Percentiles rank a stretch among this genome's conserved stretches.
Evolutionary conservation across 1,284 basidiomycete species (phyloP).

Genomic region (Marasmius fiardii): DNA sequence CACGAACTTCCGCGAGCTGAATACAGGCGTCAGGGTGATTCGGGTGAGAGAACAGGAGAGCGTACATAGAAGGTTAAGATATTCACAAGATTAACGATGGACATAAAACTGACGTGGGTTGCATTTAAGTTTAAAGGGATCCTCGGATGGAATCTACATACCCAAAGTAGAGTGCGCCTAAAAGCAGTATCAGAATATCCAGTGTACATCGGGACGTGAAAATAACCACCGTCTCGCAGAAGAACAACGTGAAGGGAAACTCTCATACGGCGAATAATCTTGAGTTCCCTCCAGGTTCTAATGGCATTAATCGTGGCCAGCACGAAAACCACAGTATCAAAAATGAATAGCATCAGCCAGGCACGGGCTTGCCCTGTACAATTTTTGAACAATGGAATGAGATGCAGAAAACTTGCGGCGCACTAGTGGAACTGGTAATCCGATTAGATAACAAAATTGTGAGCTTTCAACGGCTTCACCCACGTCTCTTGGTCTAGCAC

Average conservation of each 20-base stretch:
- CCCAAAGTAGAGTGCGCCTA: neutral
- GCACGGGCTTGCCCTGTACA: neutral
- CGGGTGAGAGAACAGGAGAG: neutral
- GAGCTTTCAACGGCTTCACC: too few species aligned
- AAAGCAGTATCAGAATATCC: neutral
- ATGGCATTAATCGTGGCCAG: neutral
- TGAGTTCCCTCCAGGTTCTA: neutral
- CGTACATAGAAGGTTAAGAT: neutral
- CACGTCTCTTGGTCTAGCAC: too few species aligned
- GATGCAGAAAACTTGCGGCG: too few species aligned
- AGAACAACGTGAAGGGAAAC: neutral
- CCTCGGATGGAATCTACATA: neutral
- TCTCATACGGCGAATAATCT: neutral
- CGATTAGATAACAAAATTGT: too few species aligned
- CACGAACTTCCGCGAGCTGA: too few species aligned
- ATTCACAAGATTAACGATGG: too few species aligned
- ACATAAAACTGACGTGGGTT: neutral
- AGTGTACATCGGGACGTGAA: neutral
- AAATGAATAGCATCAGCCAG: neutral
- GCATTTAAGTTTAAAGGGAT: neutral
- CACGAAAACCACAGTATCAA: neutral
- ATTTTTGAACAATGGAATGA: neutral
- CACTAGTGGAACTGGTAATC: too few species aligned
- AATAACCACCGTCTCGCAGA: neutral
- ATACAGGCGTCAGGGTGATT: too few species aligned